Base-by-base conservation (phyloP, 495 filamentous ascomycete genomes). In the Aspergillus homomorphus region DNA sequence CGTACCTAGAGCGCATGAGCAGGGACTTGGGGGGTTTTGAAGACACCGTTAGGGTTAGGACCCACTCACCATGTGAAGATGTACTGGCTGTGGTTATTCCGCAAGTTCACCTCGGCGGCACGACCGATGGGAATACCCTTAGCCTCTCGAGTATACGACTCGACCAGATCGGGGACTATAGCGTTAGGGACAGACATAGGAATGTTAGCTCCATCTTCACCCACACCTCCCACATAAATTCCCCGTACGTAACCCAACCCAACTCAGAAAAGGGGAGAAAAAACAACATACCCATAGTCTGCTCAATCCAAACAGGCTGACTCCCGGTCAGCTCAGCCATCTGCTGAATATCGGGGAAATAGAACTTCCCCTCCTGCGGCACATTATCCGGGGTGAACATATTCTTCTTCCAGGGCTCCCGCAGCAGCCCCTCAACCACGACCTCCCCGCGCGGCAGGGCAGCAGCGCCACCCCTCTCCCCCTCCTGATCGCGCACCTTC, bases 41-140 rank as follows among this genome's bases (percentile, higher is more conserved):
- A 10, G 26, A 38, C 45, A 24, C 9, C 4, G 16, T 2, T 18
- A 24, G 19, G 46, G 5, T 16, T n/a, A n/a, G 46, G 22, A 12
- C 15, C n/a, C 26, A 77, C 85, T 67, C 84, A 96, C 94, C 94
- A 98, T 53, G 94, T 98, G 69, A 96, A 92, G 56, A 98, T 97
- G 68, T 98, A 98, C 76, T 98, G 93, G 62, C 89, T 85, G 74
- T 98, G 94, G 71, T 93, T 97, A 69, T 98, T 98, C 68, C 89
- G 83, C 71, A 98, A 74, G 73, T 94, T 96, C 58, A 98, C 94
- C 75, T 94, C 91, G 5, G 94, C 83, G 5, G 90, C 75, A 67
- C 92, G 82, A n/a, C 90, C 95, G 70, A 98, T 93, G 1, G 94
- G 94, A 43, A 94, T 87, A n/a, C 95, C 94, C 58, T 86, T 87